Evolutionary conservation across 1,284 basidiomycete species (phyloP).

Genomic region (Malassezia globosa): DNA sequence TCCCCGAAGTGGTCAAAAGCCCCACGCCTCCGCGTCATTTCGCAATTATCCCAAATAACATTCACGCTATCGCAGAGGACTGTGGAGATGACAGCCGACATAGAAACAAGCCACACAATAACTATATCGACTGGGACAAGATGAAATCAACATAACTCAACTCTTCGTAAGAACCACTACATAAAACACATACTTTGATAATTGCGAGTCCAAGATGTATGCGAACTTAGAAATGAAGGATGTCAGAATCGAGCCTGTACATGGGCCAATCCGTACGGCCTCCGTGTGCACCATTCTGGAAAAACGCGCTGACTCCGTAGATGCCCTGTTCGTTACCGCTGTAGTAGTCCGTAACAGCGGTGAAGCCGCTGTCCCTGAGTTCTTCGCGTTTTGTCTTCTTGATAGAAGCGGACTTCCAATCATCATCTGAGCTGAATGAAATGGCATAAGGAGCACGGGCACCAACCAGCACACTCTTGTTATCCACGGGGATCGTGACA

Average conservation of each 20-base stretch:
- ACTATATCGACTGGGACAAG: no score
- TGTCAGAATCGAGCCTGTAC: conserved; percentile 19
- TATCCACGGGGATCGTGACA: conserved; percentile 19
- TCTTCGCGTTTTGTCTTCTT: conserved; percentile 22
- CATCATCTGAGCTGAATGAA: conserved; percentile 28
- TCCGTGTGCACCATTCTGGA: conserved; percentile 33
- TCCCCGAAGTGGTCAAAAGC: no score
- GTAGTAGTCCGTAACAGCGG: conserved; percentile 33
- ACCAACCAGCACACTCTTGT: conserved; percentile 26
- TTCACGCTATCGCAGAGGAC: no score
- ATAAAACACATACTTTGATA: neutral
- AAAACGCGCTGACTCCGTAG: conserved; percentile 41
- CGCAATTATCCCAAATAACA: no score
- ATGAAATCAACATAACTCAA: no score
- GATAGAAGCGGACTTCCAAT: conserved; percentile 29
- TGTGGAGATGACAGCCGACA: no score
- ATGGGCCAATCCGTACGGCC: conserved; percentile 29
- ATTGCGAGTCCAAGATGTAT: neutral
- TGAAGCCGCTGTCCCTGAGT: conserved; percentile 33
- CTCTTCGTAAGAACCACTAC: no score
- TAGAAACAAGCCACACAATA: no score
- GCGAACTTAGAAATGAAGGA: conserved; percentile 18
- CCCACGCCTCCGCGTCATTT: no score
- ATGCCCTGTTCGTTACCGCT: conserved; percentile 25
- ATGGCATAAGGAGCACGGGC: conserved; percentile 37